A percentile compares a stretch with the other conserved stretches of the same genome.
These are phyloP conservation scores for Wickerhamomyces strasburgensis DNA, from an alignment of 805 yeast species.

Conservation along the genomic window DNA sequence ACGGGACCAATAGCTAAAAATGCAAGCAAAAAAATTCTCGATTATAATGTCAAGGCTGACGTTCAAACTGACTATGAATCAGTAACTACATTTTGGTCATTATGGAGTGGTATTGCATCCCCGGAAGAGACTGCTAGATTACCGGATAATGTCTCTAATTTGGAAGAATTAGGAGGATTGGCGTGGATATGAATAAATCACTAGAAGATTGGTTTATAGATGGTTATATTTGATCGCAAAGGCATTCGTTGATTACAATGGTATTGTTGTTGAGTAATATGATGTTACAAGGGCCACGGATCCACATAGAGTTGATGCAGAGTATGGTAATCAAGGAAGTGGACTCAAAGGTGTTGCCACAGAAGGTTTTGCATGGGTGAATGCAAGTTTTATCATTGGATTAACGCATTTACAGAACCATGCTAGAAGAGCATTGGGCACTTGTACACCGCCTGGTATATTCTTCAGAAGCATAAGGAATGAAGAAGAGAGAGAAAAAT, in stretches of 20 bases:
- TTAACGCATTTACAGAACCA: slow-evolving; percentile 58
- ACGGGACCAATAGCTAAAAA: no score
- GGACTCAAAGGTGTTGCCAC: slow-evolving; percentile 89
- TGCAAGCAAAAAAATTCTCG: no score
- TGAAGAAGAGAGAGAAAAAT: no score
- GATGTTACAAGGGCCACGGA: slow-evolving; percentile 78
- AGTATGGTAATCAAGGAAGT: slow-evolving; percentile 94
- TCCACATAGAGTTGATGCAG: slow-evolving; percentile 91
- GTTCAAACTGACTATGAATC: slow-evolving; percentile 66
- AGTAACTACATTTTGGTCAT: slow-evolving; percentile 93
- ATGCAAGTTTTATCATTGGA: slow-evolving; percentile 77
- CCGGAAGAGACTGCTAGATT: slow-evolving; percentile 62
- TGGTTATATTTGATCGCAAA: slow-evolving; percentile 90
- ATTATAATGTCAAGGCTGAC: slow-evolving; percentile 62
- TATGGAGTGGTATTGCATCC: slow-evolving; percentile 73
- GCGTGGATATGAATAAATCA: slow-evolving; percentile 66
- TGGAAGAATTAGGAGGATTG: slow-evolving; percentile 86
- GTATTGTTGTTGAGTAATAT: slow-evolving; percentile 93
- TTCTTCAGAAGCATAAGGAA: slow-evolving; percentile 22
- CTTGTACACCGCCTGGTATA: slow-evolving; percentile 33
- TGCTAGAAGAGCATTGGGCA: slow-evolving; percentile 73
- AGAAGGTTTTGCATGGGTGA: slow-evolving; percentile 99
- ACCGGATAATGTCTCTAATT: slow-evolving; percentile 55
- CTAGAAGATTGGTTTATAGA: slow-evolving; percentile 70
- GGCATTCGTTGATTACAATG: slow-evolving; percentile 87